phyloP scores from a whole-genome alignment of 2,329 filamentous ascomycete species.

The Dactylellina sp. region DNA sequence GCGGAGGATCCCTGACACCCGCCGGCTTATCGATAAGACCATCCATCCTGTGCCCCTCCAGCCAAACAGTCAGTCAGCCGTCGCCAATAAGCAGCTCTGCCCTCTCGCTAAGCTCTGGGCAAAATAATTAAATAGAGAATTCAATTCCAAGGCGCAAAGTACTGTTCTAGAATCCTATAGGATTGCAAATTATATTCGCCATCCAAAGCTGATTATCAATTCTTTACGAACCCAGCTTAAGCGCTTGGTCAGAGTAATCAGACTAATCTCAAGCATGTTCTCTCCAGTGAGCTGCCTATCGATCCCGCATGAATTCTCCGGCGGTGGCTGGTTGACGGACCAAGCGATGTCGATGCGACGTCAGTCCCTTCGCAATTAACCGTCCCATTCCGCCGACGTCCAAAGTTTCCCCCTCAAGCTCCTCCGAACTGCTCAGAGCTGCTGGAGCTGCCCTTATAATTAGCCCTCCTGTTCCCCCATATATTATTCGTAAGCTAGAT shows the following conservation, averaged over 20 bases:
- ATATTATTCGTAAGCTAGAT: constrained; percentile 42
- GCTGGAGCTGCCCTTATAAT: background rate
- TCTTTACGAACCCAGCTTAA: background rate
- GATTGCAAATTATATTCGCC: background rate
- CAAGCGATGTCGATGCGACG: constrained; percentile 35
- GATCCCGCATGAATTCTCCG: constrained; percentile 16
- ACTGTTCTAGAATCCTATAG: too few species aligned
- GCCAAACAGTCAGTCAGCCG: too few species aligned
- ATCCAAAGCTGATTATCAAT: background rate
- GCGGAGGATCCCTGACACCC: background rate
- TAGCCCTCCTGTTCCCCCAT: constrained; percentile 16
- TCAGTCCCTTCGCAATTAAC: constrained; percentile 26
- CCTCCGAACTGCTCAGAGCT: constrained; percentile 10
- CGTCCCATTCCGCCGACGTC: constrained; percentile 24
- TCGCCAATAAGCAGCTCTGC: background rate
- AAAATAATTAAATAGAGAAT: too few species aligned
- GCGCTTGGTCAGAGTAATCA: constrained; percentile 5
- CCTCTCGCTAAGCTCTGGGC: too few species aligned
- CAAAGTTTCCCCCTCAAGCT: background rate
- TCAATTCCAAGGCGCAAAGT: too few species aligned
- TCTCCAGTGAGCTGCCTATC: constrained; percentile 24
- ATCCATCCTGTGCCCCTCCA: constrained; percentile 16
- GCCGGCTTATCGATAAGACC: constrained; percentile 50
- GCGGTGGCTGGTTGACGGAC: too few species aligned
- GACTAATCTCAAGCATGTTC: background rate